phyloP scores from a whole-genome alignment of 306 rosid genomes.

The Casuarina glauca region DNA sequence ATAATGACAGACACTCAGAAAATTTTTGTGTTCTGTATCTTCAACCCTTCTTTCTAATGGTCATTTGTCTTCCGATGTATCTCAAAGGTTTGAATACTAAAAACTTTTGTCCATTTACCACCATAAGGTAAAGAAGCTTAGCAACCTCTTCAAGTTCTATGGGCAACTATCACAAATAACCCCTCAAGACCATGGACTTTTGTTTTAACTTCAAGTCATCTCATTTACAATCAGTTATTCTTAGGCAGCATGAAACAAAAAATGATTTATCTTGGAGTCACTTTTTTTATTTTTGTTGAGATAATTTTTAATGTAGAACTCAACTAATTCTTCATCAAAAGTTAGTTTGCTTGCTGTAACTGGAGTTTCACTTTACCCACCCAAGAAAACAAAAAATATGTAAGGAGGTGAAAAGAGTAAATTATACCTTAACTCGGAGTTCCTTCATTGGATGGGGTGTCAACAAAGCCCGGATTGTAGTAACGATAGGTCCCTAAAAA shows the following conservation, averaged over 20 bases:
- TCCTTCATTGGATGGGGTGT: constrained; percentile 99
- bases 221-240: neutral
- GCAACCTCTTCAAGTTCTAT: neutral
- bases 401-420: constrained; percentile 6
- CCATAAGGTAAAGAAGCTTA: neutral
- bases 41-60: neutral
- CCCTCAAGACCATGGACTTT: neutral
- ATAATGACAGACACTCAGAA: neutral
- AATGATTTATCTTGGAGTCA: neutral
- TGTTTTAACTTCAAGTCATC: neutral
- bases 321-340: neutral
- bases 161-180: neutral
- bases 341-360: neutral
- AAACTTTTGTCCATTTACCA: neutral
- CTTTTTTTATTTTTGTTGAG: neutral
- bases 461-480: constrained; percentile 86
- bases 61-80: neutral
- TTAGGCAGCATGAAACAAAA: neutral
- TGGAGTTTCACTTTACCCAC: constrained; percentile 9
- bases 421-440: constrained; percentile 84
- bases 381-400: constrained; percentile 7
- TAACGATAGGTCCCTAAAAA: constrained; percentile 80
- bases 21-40: neutral
- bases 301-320: constrained; percentile 2
- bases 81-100: neutral